Evolutionary conservation across 2,329 filamentous ascomycete species (phyloP), one percentile per base, ranked within the genome.

Genomic region (Ophidiomyces ophidiicola): DNA sequence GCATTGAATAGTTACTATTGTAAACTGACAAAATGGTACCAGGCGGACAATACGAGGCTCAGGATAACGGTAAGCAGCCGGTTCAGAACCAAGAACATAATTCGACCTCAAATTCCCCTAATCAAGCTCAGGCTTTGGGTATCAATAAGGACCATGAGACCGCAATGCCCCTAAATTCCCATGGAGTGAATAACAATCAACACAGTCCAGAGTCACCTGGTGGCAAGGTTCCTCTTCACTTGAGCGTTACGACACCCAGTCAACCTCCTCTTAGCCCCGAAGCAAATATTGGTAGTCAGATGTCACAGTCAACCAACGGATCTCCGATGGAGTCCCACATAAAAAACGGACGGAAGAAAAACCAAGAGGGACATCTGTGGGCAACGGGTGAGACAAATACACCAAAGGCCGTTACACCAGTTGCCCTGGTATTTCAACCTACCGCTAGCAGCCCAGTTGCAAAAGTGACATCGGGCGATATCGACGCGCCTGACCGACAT

Each of bases 1-100:
- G n/a, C n/a, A n/a, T n/a, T n/a, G n/a, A n/a, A n/a, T n/a, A n/a
- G n/a, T n/a, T n/a, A n/a, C n/a, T n/a, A n/a, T n/a, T n/a, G n/a
- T 12, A 11, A 11, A 7, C 12, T 21, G 23, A 32, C 29, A 19
- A 24, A 32, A 39, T 39, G 29, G 36, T 23, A 23, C 29, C 36
- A 39, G 26, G 26, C 10, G 4, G 36, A 25, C 29, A 24, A 24
- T 12, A 25, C 12, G 20, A n/a, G 20, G 4, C 20, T 18, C 14
- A 30, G 21, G 28, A 32, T 15, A 32, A 39, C 14, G 29, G 21
- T 25, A 39, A 39, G 36, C 36, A 26, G 20, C 14, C 20, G 23
- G 29, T n/a, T n/a, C 12, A 17, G 29, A 32, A 32, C 8, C 36
- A 39, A 39, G 36, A 30, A 32, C 36, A 39, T 20, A 39, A 32